A percentile compares a stretch with the other conserved stretches of the same genome.
phyloP scores from a whole-genome alignment of 2,329 filamentous ascomycete species.

The Colletotrichum tropicicola region DNA sequence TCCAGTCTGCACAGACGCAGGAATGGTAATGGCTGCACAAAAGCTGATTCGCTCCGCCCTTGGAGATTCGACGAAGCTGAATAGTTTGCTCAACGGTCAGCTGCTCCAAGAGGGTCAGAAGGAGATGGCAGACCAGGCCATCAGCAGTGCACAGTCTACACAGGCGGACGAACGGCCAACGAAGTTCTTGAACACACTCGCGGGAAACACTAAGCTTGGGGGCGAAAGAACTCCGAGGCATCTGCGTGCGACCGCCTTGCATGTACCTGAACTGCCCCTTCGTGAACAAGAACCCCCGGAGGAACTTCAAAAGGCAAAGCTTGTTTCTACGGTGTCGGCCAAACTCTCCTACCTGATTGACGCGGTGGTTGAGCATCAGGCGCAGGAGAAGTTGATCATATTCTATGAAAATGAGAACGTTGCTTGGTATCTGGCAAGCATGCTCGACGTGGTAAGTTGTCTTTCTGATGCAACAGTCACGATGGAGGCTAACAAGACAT shows the following conservation, averaged over 20 bases:
- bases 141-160: slow-evolving; percentile 19
- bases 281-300: slow-evolving; percentile 45
- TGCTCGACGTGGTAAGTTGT: slow-evolving; percentile 73
- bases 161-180: not conserved
- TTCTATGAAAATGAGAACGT: slow-evolving; percentile 93
- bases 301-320: slow-evolving; percentile 65
- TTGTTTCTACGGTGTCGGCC: slow-evolving; percentile 84
- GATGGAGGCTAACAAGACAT: slow-evolving; percentile 1
- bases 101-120: slow-evolving; percentile 53
- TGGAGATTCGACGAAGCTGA: slow-evolving; percentile 52
- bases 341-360: slow-evolving; percentile 90
- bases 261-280: not conserved
- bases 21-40: slow-evolving; percentile 61
- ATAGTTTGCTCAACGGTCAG: slow-evolving; percentile 57
- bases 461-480: not conserved
- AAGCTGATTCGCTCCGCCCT: slow-evolving; percentile 57
- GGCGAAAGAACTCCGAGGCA: slow-evolving; percentile 43
- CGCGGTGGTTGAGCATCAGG: slow-evolving; percentile 72
- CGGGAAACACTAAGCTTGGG: slow-evolving; percentile 54
- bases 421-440: slow-evolving; percentile 85
- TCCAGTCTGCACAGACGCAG: slow-evolving; percentile 56
- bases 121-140: slow-evolving; percentile 37
- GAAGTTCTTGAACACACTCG: slow-evolving; percentile 33
- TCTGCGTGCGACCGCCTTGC: slow-evolving; percentile 40
- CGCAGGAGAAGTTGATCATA: slow-evolving; percentile 84